Evolutionary conservation across 1,284 basidiomycete species (phyloP).

Genomic region (Pyrrhoderma lamaoense): DNA sequence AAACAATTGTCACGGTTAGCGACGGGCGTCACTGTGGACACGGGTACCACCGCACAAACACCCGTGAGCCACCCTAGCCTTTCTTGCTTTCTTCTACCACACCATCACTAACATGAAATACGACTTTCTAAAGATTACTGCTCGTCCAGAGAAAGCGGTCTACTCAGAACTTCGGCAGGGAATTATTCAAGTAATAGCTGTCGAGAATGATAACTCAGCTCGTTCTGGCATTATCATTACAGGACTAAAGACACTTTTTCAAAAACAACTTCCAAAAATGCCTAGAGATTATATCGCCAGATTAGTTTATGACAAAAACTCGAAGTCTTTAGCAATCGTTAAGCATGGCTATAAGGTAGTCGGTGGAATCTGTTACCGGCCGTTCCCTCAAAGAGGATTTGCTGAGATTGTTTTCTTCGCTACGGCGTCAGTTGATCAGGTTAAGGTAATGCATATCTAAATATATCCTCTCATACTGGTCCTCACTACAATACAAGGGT

Average conservation of each 20-base stretch:
- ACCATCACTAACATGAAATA: constrained; percentile 3
- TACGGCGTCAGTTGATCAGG: constrained; percentile 93
- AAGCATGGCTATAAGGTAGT: constrained; percentile 95
- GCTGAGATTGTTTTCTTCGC: constrained; percentile 99
- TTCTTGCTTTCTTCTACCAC: constrained; percentile 14
- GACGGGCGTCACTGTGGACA: constrained; percentile 75
- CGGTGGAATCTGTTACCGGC: constrained; percentile 95
- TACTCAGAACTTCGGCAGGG: constrained; percentile 77
- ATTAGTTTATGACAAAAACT: constrained; percentile 89
- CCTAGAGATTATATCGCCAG: constrained; percentile 97
- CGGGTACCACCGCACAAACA: constrained; percentile 41
- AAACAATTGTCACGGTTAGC: constrained; percentile 63
- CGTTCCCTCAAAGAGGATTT: constrained; percentile 91
- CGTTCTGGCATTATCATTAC: constrained; percentile 82
- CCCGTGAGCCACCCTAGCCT: constrained; percentile 33
- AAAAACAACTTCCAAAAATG: constrained; percentile 98
- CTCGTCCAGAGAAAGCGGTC: constrained; percentile 69
- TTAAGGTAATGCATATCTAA: constrained; percentile 63
- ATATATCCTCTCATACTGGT: neutral
- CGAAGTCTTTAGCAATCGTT: constrained; percentile 89
- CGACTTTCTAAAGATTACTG: constrained; percentile 35
- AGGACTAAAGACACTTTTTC: constrained; percentile 94
- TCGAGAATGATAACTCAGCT: constrained; percentile 77
- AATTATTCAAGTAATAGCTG: constrained; percentile 81
- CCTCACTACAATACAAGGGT: constrained; percentile 46